Evolutionary conservation across 1,139 yeast species (phyloP), one percentile per base, ranked within the genome.

Genomic region (Oligophagozyma castellii): DNA sequence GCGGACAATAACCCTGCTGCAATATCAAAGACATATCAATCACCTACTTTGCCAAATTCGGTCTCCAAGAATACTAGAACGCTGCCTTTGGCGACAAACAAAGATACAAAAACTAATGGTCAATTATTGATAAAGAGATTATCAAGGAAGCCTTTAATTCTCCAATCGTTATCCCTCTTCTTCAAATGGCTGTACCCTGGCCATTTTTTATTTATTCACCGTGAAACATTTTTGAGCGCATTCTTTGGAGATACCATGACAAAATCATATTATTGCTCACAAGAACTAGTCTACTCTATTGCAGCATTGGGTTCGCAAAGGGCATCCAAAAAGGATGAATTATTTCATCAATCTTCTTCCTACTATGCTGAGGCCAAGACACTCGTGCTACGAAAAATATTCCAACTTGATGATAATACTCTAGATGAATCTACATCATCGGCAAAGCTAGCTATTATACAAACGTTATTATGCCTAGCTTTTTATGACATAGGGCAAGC

Each of bases 151-250:
- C 70, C 35, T 44, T 61, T 32, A 54, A 63, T 34, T 58, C 67
- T 47, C 40, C 35, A 38, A 16, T 44, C 51, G 3, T 29, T 71
- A 23, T 63, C 67, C 31, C 46, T 65, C 11, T 72, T 71, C 43
- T 72, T 72, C 46, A 65, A 66, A 24, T 70, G 77, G 76, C 66
- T 69, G 39, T 72, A 72, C 37, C 77, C 78, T 2, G 74, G 67
- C 38, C 68, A 68, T 40, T 67, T 66, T 42, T 63, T 68, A 64
- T 71, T 70, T 42, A 63, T 72, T 14, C 72, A 69, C 40, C 48
- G 79, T 34, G 79, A 72, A 43, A 70, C 76, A 0, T 72, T 72
- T 40, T 46, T 72, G 30, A 59, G 58, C 32, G 74, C 70, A 35
- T 61, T 68, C 44, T 63, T 70, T 49, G 56, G 65, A 44, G 70